Percentiles rank a stretch among this genome's conserved stretches.
Conservation (phyloP, 2,329 filamentous ascomycete genomes). For the Coniochaeta pulveracea region DNA sequence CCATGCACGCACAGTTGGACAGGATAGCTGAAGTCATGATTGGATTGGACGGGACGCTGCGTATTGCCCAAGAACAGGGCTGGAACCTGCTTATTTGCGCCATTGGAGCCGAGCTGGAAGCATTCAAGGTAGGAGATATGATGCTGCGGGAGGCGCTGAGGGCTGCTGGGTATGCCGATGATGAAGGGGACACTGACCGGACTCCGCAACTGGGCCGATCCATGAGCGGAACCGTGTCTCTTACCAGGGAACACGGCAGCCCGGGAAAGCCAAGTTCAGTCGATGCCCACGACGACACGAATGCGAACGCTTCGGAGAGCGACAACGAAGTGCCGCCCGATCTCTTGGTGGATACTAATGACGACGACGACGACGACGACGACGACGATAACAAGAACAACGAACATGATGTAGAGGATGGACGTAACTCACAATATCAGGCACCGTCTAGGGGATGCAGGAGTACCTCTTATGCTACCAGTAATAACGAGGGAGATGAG, state of each 20-base stretch:
- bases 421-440: not conserved
- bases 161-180: conserved; percentile 17
- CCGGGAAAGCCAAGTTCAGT: conserved; percentile 20
- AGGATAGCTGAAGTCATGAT: conserved; percentile 45
- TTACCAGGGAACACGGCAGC: conserved; percentile 8
- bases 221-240: conserved; percentile 5
- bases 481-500: conserved; percentile 14
- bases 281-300: conserved; percentile 19
- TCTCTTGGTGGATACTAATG: conserved; percentile 25
- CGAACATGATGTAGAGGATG: too few relatives aligned
- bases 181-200: conserved; percentile 8
- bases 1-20: conserved; percentile 33
- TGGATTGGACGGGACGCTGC: conserved; percentile 41
- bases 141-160: conserved; percentile 19
- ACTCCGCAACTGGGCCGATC: conserved; percentile 13
- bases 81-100: conserved; percentile 71
- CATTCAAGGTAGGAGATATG: conserved; percentile 19
- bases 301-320: conserved; percentile 10
- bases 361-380: conserved; percentile 12
- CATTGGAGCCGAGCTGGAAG: conserved; percentile 49
- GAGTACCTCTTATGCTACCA: not conserved
- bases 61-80: conserved; percentile 44
- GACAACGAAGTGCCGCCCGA: conserved; percentile 31
- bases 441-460: not conserved
- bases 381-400: conserved; percentile 8